phyloP scores from a whole-genome alignment of 1,284 basidiomycete genomes.

The Apiotrichum akiyoshidainum region DNA sequence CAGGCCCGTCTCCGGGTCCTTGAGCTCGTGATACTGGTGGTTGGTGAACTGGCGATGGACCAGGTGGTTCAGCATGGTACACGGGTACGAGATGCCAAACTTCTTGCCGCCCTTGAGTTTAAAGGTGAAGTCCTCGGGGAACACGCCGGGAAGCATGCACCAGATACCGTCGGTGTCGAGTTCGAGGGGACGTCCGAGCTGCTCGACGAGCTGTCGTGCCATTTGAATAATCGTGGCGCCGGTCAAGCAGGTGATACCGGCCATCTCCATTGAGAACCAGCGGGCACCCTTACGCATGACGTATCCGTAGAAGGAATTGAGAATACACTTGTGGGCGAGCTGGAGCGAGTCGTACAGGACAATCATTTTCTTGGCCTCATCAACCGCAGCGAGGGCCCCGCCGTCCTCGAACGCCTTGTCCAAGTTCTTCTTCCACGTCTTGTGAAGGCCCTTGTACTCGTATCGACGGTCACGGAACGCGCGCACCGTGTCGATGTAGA shows the following conservation, averaged over 20 bases:
- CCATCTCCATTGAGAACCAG: slow-evolving; percentile 99
- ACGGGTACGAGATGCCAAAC: slow-evolving; percentile 93
- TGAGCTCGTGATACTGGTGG: slow-evolving; percentile 91
- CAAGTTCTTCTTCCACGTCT: slow-evolving; percentile 99
- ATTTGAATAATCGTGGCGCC: slow-evolving; percentile 99
- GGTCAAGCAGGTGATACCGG: slow-evolving; percentile 96
- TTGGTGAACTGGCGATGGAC: slow-evolving; percentile 96
- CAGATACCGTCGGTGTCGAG: slow-evolving; percentile 99
- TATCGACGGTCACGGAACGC: slow-evolving; percentile 97
- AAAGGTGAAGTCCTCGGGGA: slow-evolving; percentile 98
- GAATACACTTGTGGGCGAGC: slow-evolving; percentile 98
- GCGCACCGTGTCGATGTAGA: slow-evolving; percentile 98
- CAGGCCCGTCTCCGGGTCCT: slow-evolving; percentile 72
- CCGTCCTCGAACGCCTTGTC: slow-evolving; percentile 69
- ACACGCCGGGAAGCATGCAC: slow-evolving; percentile 98
- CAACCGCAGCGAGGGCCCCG: slow-evolving; percentile 74
- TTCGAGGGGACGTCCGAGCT: slow-evolving; percentile 94
- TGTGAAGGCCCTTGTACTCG: slow-evolving; percentile 97
- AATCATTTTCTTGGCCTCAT: slow-evolving; percentile 99
- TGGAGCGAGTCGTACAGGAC: slow-evolving; percentile 99
- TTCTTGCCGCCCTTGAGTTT: slow-evolving; percentile 83
- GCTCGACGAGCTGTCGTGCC: slow-evolving; percentile 96
- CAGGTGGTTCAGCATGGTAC: slow-evolving; percentile 99
- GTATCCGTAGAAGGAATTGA: slow-evolving; percentile 99
- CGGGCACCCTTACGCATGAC: slow-evolving; percentile 99